These are phyloP conservation scores for Pseudogymnoascus sp. DNA, from an alignment of 2,329 filamentous ascomycete genomes.

Conservation along the genomic window DNA sequence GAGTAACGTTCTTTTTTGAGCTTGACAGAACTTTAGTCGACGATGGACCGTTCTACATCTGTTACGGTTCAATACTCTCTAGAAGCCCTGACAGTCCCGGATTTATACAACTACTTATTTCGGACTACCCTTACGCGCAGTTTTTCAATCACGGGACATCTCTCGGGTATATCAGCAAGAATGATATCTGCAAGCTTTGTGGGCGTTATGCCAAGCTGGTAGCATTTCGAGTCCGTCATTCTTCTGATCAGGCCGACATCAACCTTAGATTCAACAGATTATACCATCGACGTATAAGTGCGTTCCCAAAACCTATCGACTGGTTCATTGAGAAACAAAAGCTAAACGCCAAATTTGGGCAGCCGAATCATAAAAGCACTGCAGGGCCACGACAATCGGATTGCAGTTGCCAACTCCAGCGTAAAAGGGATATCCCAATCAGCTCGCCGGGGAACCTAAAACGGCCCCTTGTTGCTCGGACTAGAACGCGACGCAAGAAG, in stretches of 20 bases:
- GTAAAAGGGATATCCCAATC: not conserved
- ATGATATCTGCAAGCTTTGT: constrained; percentile 18
- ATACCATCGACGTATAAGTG: constrained; percentile 18
- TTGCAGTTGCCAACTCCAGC: not conserved
- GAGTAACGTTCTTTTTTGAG: too few species aligned
- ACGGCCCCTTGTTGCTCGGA: not conserved
- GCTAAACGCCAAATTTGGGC: constrained; percentile 17
- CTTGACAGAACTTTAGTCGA: too few species aligned
- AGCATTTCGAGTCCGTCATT: constrained; percentile 17
- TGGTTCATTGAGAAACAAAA: constrained; percentile 12
- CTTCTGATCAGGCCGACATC: constrained; percentile 15
- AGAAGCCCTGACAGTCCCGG: too few species aligned
- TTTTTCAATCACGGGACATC: too few species aligned
- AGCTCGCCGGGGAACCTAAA: not conserved
- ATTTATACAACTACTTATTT: too few species aligned
- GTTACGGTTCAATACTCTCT: too few species aligned
- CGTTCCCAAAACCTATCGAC: constrained; percentile 14
- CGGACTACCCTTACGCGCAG: too few species aligned
- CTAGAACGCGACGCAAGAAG: not conserved
- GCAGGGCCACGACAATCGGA: not conserved
- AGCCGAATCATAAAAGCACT: constrained; percentile 13
- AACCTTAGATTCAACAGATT: constrained; percentile 15
- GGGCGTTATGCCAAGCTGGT: constrained; percentile 17
- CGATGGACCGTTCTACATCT: too few species aligned
- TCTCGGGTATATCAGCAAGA: constrained; percentile 9